A percentile compares a stretch with the other conserved stretches of the same genome.
phyloP scores from a whole-genome alignment of 176 grass and related monocot genomes.

The Eleusine coracana region DNA sequence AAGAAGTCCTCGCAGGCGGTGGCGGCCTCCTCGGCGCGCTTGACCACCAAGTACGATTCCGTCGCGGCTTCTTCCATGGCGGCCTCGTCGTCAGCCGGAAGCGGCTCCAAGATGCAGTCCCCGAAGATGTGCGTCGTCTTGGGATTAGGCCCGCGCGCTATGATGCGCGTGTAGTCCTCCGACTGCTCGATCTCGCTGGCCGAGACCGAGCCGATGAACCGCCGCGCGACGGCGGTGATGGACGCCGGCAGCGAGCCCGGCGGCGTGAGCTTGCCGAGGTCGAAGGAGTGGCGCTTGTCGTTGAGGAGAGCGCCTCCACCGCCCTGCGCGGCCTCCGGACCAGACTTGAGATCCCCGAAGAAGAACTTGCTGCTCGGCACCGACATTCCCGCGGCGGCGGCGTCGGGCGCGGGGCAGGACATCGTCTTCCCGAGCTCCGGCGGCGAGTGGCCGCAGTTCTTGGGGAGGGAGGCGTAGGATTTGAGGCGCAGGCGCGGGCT shows the following conservation, averaged over 20 bases:
- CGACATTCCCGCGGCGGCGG: constrained; percentile 36
- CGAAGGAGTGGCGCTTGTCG: constrained; percentile 43
- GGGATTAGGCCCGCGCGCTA: constrained; percentile 82
- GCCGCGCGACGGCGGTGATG: background rate
- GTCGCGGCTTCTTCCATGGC: constrained; percentile 38
- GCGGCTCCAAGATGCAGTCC: constrained; percentile 80
- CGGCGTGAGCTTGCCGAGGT: constrained; percentile 57
- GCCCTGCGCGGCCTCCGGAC: constrained; percentile 43
- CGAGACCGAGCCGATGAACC: constrained; percentile 61
- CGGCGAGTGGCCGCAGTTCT: constrained; percentile 48
- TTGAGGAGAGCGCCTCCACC: constrained; percentile 1
- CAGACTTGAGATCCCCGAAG: constrained; percentile 59
- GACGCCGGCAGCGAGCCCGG: constrained; percentile 71
- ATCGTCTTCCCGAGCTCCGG: constrained; percentile 70
- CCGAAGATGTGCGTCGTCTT: constrained; percentile 96
- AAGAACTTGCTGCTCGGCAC: constrained; percentile 53
- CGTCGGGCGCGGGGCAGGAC: constrained; percentile 58
- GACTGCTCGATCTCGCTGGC: constrained; percentile 94
- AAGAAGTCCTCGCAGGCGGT: constrained; percentile 47
- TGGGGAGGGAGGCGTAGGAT: constrained; percentile 50
- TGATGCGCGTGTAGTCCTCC: constrained; percentile 98
- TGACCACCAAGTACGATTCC: constrained; percentile 46
- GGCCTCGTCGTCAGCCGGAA: constrained; percentile 16
- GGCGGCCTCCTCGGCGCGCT: constrained; percentile 28
- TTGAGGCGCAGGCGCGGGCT: constrained; percentile 50